phyloP scores from a whole-genome alignment of 768 basidiomycete species.

The Boletus subparvulus region DNA sequence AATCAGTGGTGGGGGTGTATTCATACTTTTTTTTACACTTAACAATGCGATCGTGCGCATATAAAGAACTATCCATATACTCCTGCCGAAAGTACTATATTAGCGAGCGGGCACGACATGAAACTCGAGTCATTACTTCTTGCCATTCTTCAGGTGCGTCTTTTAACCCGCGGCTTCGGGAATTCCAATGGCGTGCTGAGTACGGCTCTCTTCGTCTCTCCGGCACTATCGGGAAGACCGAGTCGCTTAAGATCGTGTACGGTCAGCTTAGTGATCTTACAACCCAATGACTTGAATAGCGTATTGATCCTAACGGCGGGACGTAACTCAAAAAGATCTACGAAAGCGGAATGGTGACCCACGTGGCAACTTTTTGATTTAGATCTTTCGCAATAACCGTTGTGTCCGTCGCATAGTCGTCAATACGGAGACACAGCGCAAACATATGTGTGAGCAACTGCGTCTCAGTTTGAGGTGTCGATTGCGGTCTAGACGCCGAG shows the following conservation, averaged over 20 bases:
- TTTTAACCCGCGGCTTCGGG: conserved; percentile 56
- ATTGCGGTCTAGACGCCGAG: conserved; percentile 36
- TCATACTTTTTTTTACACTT: not conserved
- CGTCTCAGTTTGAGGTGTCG: conserved; percentile 70
- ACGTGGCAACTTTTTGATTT: conserved; percentile 64
- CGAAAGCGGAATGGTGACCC: conserved; percentile 28
- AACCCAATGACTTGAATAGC: conserved; percentile 82
- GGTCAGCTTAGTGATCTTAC: conserved; percentile 59
- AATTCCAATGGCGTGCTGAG: conserved; percentile 78
- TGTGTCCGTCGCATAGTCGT: conserved; percentile 74
- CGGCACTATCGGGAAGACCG: conserved; percentile 63
- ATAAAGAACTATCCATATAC: not conserved
- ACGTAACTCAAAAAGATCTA: conserved; percentile 1
- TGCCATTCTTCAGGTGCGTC: conserved; percentile 23
- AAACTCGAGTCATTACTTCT: not conserved
- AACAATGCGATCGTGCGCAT: not conserved
- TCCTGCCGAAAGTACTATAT: not conserved
- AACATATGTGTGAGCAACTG: conserved; percentile 77
- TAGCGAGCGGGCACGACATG: not conserved
- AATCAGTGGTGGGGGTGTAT: not conserved
- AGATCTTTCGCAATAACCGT: conserved; percentile 71
- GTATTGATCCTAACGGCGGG: conserved; percentile 48
- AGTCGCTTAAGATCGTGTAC: conserved; percentile 65
- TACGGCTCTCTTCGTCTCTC: conserved; percentile 66
- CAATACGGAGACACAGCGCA: conserved; percentile 74